Conservation (phyloP, 2,329 filamentous ascomycete species). For the Fusarium nematophilum region DNA sequence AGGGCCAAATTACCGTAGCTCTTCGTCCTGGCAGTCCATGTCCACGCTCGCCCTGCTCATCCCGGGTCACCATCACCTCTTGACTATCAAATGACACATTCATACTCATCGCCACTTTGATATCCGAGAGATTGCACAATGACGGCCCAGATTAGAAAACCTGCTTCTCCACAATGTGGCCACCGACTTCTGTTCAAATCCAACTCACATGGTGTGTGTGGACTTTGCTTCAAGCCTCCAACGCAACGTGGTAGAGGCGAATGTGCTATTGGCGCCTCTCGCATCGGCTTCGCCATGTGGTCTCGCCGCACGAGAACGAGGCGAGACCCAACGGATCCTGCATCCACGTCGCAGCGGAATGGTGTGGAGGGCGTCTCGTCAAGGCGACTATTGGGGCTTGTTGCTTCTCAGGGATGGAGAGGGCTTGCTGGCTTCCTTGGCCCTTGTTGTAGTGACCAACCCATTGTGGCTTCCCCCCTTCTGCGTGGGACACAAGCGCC, state of each 20-base stretch:
- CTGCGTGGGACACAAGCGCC: neutral
- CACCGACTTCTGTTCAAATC: neutral
- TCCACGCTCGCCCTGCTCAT: too few species aligned
- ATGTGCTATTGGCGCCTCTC: neutral
- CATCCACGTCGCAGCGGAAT: neutral
- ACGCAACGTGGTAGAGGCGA: neutral
- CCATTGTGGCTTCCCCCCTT: slow-evolving; percentile 1
- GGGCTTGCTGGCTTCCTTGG: neutral
- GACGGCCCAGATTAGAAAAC: neutral
- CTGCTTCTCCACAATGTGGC: neutral
- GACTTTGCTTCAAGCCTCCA: neutral
- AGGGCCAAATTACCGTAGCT: slow-evolving; percentile 2
- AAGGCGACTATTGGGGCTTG: neutral
- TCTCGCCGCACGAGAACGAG: neutral
- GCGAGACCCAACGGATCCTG: slow-evolving; percentile 3
- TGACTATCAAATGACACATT: slow-evolving; percentile 1
- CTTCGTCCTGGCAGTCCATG: neutral
- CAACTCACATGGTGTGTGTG: neutral
- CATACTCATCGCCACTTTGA: neutral
- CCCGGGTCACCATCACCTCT: neutral
- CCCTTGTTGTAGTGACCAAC: neutral
- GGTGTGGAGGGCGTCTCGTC: slow-evolving; percentile 11
- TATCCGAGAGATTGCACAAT: neutral
- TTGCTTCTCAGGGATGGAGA: neutral
- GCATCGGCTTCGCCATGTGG: neutral